Base-by-base conservation (phyloP, 2,329 filamentous ascomycete genomes). In the Monilinia laxa region DNA sequence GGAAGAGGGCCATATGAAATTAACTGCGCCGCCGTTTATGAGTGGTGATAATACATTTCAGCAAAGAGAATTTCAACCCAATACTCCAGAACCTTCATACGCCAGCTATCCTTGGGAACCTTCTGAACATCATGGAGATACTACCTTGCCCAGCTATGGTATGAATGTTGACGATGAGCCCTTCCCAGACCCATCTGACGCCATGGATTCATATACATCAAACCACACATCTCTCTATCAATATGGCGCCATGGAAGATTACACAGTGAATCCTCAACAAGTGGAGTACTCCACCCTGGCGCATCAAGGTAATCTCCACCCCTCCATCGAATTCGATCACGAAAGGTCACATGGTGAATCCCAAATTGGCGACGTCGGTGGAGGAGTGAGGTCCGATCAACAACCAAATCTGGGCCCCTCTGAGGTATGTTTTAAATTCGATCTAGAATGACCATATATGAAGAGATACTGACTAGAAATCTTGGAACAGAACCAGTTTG, bases 341-440 rank as follows among this genome's bases (percentile, higher is more conserved):
- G n/a, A 60, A 4, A n/a, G 1, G 51, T 51, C 58, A 60, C 58
- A 60, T 51, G n/a, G 45, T 38, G 58, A 38, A 5, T 25, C 4
- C n/a, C 38, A 12, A 31, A 23, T 23, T 38, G 58, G 4, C 28
- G 28, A 40, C 28, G 45, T 47, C 45, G 58, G 58, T 38, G 58
- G 51, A 60, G 58, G 58, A 60, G 45, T 25, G 10, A 51, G 45
- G 45, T 60, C 58, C 58, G 58, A 60, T 25, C 20, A 14, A 42
- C 40, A 42, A 18, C 12, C 53, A 12, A 25, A 25, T 25, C 28
- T 60, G n/a, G 58, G 31, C 28, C 16, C n/a, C 1, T 38, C 31
- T 51, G 58, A 20, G 58, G 58, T 60, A 60, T 23, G 45, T 51
- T 20, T 51, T 51, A 10, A 51, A 25, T 38, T 31, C 35, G n/a